Base-by-base conservation (phyloP, 495 filamentous ascomycete genomes). In the Lasiosphaeris hirsuta region DNA sequence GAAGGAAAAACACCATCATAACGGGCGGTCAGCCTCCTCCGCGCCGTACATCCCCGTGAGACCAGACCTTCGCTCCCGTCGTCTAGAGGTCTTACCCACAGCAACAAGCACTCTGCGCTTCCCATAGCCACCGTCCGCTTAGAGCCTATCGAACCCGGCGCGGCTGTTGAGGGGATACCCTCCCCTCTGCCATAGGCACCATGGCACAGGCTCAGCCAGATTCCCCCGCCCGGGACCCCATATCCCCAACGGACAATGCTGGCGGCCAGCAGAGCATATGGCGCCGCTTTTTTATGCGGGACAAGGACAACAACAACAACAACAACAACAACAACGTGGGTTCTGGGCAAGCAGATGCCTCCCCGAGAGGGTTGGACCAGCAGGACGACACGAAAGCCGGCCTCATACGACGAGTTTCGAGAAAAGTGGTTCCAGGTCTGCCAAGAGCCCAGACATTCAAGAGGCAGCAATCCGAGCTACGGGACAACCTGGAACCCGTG, bases 351-450 rank as follows among this genome's bases (percentile, higher is more conserved):
- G 23, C 58, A 7, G 41, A 59, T 10, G 15, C 38, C 43, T 47
- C 52, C 18, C 43, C 56, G n/a, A 51, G 51, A 36, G 48, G 46
- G 11, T 43, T 43, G 9, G 50, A 48, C 9, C 35, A 63, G 42
- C 60, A 53, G 18, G 62, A 58, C 23, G 65, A 67, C 30, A 37
- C 33, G 39, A 59, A 57, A 30, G 37, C 54, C 30, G 66, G 64
- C 46, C 42, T 62, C 51, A 62, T 65, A 18, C 66, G 85, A 51
- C 80, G 84, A 58, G 66, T 84, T 37, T 86, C 87, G 13, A 75
- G 86, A 59, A 86, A 81, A 58, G 91, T 91, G 1, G 83, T 93
- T n/a, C 87, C 90, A 9, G 86, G 86, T 13, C 74, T 95, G 39
- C 90, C 92, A 36, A 81, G 89, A 53, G 74, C 85, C 10, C 79